phyloP scores from a whole-genome alignment of 164 flowering plant genomes.

The Dillenia suffruticosa region DNA sequence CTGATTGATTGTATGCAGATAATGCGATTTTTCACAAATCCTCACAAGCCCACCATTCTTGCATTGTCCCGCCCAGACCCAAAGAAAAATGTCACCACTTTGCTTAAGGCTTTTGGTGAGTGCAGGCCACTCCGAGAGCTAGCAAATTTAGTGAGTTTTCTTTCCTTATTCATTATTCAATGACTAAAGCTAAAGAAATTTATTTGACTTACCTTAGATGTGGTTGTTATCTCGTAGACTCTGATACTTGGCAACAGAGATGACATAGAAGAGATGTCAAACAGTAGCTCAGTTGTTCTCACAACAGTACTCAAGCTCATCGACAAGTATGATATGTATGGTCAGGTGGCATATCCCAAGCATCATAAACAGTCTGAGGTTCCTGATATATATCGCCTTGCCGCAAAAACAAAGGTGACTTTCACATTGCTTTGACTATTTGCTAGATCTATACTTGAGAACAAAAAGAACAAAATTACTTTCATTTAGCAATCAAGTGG shows the following conservation, averaged over 20 bases:
- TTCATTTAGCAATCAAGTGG: background rate
- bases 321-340: conserved; percentile 77
- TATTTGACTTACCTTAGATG: too few species aligned
- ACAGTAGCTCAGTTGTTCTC: conserved; percentile 53
- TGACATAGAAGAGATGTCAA: conserved; percentile 76
- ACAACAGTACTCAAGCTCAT: conserved; percentile 68
- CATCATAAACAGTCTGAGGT: conserved; percentile 89
- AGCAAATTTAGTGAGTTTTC: conserved; percentile 63
- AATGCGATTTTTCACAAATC: conserved; percentile 81
- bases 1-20: conserved; percentile 34
- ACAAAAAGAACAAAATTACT: background rate
- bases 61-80: conserved; percentile 90
- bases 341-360: conserved; percentile 84
- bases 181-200: too few species aligned
- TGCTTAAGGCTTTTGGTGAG: conserved; percentile 81
- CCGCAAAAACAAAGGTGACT: conserved; percentile 72
- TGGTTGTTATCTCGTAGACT: conserved; percentile 34
- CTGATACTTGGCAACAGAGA: conserved; percentile 84
- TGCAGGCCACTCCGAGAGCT: conserved; percentile 64
- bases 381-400: conserved; percentile 76
- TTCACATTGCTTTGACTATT: too few species aligned
- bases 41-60: conserved; percentile 85
- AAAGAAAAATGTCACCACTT: conserved; percentile 74
- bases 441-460: too few species aligned
- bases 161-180: background rate